Conservation (phyloP, 768 basidiomycete species). For the Boletus subparvulus region DNA sequence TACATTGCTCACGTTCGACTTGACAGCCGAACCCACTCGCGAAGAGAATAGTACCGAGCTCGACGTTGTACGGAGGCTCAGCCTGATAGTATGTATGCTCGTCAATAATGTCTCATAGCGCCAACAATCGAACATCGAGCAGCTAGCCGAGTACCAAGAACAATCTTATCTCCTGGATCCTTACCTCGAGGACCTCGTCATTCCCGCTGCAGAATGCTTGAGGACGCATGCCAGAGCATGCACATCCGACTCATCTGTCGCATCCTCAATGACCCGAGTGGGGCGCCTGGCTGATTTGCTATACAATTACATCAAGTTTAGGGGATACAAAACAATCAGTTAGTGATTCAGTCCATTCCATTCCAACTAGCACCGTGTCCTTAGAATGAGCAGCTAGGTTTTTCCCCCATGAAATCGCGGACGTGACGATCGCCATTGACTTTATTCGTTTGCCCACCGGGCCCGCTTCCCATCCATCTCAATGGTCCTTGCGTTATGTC, state of each 20-base stretch:
- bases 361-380: slow-evolving; percentile 7
- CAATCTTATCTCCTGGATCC: slow-evolving; percentile 93
- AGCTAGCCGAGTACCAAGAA: slow-evolving; percentile 92
- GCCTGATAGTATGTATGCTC: slow-evolving; percentile 48
- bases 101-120: not conserved
- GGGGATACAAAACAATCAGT: slow-evolving; percentile 93
- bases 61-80: slow-evolving; percentile 42
- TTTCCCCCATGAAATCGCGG: slow-evolving; percentile 89
- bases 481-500: slow-evolving; percentile 84
- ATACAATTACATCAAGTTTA: slow-evolving; percentile 80
- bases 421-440: slow-evolving; percentile 71
- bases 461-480: slow-evolving; percentile 39
- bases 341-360: slow-evolving; percentile 33
- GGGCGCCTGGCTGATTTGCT: slow-evolving; percentile 59
- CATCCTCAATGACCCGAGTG: slow-evolving; percentile 41
- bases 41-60: slow-evolving; percentile 47
- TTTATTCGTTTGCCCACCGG: slow-evolving; percentile 54
- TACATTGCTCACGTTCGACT: slow-evolving; percentile 47
- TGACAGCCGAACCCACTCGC: slow-evolving; percentile 41
- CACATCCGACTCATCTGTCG: slow-evolving; percentile 27
- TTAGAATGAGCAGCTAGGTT: slow-evolving; percentile 66
- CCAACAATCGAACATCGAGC: slow-evolving; percentile 4
- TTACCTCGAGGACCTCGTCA: slow-evolving; percentile 73
- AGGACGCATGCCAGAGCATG: slow-evolving; percentile 51
- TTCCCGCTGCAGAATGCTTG: slow-evolving; percentile 67